Percentiles rank a stretch among this genome's conserved stretches.
Conservation (phyloP, 1,139 yeast species). For the Hansenula lynferdii region DNA sequence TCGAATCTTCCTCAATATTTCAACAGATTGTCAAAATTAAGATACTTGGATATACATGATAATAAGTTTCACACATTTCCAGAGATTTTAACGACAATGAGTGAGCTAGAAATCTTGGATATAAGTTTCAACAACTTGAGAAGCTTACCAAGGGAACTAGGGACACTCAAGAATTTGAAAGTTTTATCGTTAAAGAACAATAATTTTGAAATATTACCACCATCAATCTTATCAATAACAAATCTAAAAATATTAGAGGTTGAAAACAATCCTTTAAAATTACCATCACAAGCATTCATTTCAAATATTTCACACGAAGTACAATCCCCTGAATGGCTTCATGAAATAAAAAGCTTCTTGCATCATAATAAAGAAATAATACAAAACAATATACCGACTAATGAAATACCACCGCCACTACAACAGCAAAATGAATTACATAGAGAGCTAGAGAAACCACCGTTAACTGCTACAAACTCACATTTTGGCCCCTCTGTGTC, state of each 20-base stretch:
- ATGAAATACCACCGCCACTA: conserved; percentile 23
- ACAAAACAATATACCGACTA: conserved; percentile 10
- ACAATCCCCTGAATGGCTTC: conserved; percentile 51
- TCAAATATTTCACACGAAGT: conserved; percentile 27
- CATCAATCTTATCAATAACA: conserved; percentile 46
- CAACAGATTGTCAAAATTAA: conserved; percentile 38
- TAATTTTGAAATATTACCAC: conserved; percentile 52
- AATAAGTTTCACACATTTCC: conserved; percentile 57
- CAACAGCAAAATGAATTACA: too few species aligned
- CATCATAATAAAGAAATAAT: conserved; percentile 13
- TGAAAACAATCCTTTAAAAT: conserved; percentile 59
- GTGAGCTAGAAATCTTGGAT: conserved; percentile 60
- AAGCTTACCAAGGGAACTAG: conserved; percentile 37
- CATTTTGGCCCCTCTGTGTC: too few species aligned
- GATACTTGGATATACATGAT: conserved; percentile 63
- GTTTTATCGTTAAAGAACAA: conserved; percentile 65
- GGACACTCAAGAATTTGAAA: conserved; percentile 38
- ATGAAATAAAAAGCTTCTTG: conserved; percentile 42
- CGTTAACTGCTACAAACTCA: conserved; percentile 6
- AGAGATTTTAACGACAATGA: conserved; percentile 34
- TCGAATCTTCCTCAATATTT: conserved; percentile 46
- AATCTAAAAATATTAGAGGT: conserved; percentile 61
- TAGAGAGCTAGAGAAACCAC: conserved; percentile 9
- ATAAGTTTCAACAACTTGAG: conserved; percentile 53
- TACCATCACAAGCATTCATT: conserved; percentile 42